A percentile compares a stretch with the other conserved stretches of the same genome.
Evolutionary conservation across 2,329 filamentous ascomycete species (phyloP).

Genomic region (Sphaerulina vaccinii): DNA sequence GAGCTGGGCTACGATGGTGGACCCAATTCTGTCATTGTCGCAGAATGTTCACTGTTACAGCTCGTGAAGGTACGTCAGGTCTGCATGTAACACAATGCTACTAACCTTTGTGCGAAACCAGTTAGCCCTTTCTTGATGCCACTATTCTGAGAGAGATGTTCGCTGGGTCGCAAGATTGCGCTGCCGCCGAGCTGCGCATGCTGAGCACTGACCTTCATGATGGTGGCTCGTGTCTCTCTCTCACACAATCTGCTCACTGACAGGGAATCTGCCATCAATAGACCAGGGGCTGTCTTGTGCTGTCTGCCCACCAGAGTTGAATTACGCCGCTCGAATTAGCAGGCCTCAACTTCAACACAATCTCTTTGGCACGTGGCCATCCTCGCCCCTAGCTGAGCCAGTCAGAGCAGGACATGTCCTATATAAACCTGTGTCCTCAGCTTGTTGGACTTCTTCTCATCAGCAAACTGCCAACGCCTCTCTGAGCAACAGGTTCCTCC

Average conservation of each 20-base stretch:
- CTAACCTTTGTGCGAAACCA: neutral
- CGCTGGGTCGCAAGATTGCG: neutral
- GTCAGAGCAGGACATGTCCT: conserved; percentile 2
- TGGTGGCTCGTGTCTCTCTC: neutral
- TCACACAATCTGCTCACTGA: conserved; percentile 3
- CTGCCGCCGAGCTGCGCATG: neutral
- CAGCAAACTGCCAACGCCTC: conserved; percentile 19
- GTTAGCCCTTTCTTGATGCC: neutral
- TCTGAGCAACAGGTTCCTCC: conserved; percentile 16
- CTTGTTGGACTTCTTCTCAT: conserved; percentile 1
- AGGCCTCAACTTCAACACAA: conserved; percentile 14
- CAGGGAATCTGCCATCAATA: conserved; percentile 1
- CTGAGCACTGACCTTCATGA: neutral
- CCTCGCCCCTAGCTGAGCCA: conserved; percentile 8
- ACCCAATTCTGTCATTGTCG: neutral
- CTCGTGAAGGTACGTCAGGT: too few species aligned
- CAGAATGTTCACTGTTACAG: neutral
- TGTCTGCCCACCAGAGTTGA: conserved; percentile 14
- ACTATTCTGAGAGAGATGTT: neutral
- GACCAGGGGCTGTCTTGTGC: conserved; percentile 7
- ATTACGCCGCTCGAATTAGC: conserved; percentile 18
- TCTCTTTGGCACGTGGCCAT: conserved; percentile 16
- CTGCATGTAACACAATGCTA: neutral
- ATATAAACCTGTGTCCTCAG: conserved; percentile 16
- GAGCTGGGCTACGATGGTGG: neutral